Percentiles rank a stretch among this genome's conserved stretches.
These are phyloP conservation scores for Penicillium malachiteum DNA, from an alignment of 495 filamentous ascomycete species.

Conservation along the genomic window DNA sequence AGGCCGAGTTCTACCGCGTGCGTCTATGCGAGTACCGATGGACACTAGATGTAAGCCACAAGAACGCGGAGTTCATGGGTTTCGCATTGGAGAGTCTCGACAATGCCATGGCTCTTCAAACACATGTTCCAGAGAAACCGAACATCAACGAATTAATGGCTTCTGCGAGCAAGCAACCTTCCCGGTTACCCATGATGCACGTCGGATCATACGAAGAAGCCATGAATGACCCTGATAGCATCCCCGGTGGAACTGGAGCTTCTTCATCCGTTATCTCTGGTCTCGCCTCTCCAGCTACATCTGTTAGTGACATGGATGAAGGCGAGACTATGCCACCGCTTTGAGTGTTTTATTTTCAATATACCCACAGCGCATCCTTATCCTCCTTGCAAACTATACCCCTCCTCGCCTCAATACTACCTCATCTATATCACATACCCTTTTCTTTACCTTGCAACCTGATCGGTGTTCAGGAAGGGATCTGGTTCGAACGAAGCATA, in stretches of 20 bases:
- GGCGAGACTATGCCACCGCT: constrained; percentile 14
- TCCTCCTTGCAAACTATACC: too few relatives aligned
- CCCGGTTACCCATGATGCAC: constrained; percentile 9
- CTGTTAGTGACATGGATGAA: constrained; percentile 29
- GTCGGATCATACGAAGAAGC: constrained; percentile 23
- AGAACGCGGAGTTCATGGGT: constrained; percentile 69
- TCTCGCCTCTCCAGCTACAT: constrained; percentile 32
- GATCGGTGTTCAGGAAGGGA: too few relatives aligned
- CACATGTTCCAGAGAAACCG: constrained; percentile 48
- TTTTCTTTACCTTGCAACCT: too few relatives aligned
- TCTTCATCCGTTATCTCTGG: constrained; percentile 36
- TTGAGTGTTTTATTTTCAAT: constrained; percentile 1
- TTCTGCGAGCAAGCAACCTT: constrained; percentile 26
- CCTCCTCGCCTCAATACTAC: too few relatives aligned
- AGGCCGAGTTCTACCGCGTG: constrained; percentile 92
- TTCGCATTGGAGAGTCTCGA: constrained; percentile 52
- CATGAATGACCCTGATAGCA: constrained; percentile 19
- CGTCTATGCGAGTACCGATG: constrained; percentile 87
- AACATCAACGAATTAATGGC: constrained; percentile 51
- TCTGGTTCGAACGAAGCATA: constrained; percentile 12
- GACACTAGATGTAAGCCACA: constrained; percentile 84
- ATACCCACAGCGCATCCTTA: not conserved
- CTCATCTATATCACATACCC: too few relatives aligned
- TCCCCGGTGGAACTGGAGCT: constrained; percentile 10
- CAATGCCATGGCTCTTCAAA: constrained; percentile 44